Evolutionary conservation across 2,329 filamentous ascomycete species (phyloP).

Genomic region (Calonectria pteridis): DNA sequence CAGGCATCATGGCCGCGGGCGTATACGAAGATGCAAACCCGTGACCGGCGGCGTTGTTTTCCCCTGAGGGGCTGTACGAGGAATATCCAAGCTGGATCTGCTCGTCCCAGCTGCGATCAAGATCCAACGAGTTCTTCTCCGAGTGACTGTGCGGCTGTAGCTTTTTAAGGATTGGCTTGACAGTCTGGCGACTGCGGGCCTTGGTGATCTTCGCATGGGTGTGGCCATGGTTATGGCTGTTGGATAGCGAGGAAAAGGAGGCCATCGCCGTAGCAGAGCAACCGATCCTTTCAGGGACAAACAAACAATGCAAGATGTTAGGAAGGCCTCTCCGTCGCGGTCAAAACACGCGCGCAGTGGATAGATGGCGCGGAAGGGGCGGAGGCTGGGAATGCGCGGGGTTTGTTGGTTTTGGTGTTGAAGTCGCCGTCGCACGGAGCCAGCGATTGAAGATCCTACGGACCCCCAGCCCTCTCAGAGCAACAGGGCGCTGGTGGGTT

Average conservation of each 20-base stretch:
- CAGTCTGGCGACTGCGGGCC: slow-evolving; percentile 59
- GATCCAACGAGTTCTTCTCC: slow-evolving; percentile 73
- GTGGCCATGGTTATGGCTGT: slow-evolving; percentile 41
- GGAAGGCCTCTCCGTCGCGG: neutral
- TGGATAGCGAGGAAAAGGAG: slow-evolving; percentile 39
- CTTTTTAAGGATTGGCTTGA: slow-evolving; percentile 75
- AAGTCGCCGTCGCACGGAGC: slow-evolving; percentile 43
- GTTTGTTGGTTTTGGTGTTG: slow-evolving; percentile 30
- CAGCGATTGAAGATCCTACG: slow-evolving; percentile 40
- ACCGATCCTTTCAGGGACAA: slow-evolving; percentile 7
- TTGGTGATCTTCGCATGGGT: slow-evolving; percentile 55
- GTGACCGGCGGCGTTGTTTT: slow-evolving; percentile 40
- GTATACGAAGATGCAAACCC: slow-evolving; percentile 31
- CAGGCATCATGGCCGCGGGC: slow-evolving; percentile 37
- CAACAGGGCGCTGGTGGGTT: slow-evolving; percentile 42
- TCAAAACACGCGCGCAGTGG: neutral
- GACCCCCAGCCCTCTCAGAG: slow-evolving; percentile 46
- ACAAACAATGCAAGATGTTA: neutral
- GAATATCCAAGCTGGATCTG: slow-evolving; percentile 54
- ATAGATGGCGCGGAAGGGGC: slow-evolving; percentile 1
- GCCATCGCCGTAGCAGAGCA: slow-evolving; percentile 41
- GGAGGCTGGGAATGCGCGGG: slow-evolving; percentile 23
- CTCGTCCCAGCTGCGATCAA: slow-evolving; percentile 71
- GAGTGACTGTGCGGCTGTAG: slow-evolving; percentile 63
- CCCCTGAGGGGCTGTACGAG: slow-evolving; percentile 45